Evolutionary conservation across 306 rosid species (phyloP), one percentile per base, ranked within the genome.

Genomic region (Albizia julibrissin): DNA sequence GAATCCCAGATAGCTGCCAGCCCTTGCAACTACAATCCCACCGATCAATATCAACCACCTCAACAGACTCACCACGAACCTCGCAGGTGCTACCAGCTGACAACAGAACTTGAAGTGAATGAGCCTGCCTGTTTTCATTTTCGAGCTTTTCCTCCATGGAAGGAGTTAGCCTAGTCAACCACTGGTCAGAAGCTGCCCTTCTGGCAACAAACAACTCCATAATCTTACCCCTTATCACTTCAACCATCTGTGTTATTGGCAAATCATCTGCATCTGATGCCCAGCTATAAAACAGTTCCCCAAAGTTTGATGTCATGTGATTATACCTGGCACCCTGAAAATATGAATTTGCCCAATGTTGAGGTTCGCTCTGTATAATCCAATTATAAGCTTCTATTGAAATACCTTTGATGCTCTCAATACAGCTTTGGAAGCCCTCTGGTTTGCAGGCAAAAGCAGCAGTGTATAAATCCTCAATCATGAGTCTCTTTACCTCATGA

Each of bases 211-310:
- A 89, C 88, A 93, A 86, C 78, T 95, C 98, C 93, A 87, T 91
- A 78, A 92, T 90, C 87, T 90, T 95, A 47, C 92, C 86, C 89
- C 93, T 87, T 76, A 92, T 93, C 72, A 88, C 90, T 76, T 95
- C 97, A 62, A 95, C 95, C 99, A 95, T 93, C 79, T 95, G 99
- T 10, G 99, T 95, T 82, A 95, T 95, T 4, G 99, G 99, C 85
- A 95, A 80, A 65, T 93, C 98, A 44, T 92, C 91, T 8, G 96
- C 97, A 47, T 93, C 92, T 74, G 97, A 87, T 47, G 89, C 97
- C 99, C 99, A 95, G 68, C 92, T 86, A 79, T 93, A 95, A 86
- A 95, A 95, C 76, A 89, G 79, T 89, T 95, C 99, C 72, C 98
- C 99, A 69, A 95, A 95, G 87, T 92, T 93, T 39, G 99, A 91